Evolutionary conservation across 2,329 filamentous ascomycete genomes (phyloP).

Genomic region (Ophiostoma triangulosporum): DNA sequence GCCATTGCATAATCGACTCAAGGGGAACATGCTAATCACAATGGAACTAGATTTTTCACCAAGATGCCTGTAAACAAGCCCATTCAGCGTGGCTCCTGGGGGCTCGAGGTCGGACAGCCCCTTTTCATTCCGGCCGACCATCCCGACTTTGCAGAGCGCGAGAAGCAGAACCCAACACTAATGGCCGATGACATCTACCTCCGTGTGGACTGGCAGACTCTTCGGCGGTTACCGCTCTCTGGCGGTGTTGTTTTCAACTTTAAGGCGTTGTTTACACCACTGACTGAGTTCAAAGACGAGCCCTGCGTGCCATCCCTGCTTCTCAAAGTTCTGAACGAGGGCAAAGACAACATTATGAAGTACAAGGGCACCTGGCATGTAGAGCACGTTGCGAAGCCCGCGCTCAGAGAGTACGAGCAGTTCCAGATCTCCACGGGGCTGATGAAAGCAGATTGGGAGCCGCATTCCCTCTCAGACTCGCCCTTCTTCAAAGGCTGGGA

Average conservation of each 20-base stretch:
- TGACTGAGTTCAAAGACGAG: slow-evolving; percentile 57
- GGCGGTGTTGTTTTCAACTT: slow-evolving; percentile 75
- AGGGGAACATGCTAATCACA: not conserved
- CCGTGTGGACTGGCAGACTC: slow-evolving; percentile 78
- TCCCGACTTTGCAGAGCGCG: slow-evolving; percentile 31
- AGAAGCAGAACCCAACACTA: slow-evolving; percentile 22
- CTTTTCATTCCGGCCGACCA: slow-evolving; percentile 47
- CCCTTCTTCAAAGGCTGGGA: slow-evolving; percentile 69
- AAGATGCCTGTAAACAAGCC: slow-evolving; percentile 51
- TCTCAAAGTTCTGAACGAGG: slow-evolving; percentile 54
- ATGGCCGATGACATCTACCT: slow-evolving; percentile 45
- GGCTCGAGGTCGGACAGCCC: slow-evolving; percentile 60
- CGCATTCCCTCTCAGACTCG: slow-evolving; percentile 56
- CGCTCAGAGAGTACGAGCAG: slow-evolving; percentile 45
- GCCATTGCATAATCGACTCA: no score
- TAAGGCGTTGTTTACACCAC: slow-evolving; percentile 69
- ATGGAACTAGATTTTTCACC: slow-evolving; percentile 47
- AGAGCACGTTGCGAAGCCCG: slow-evolving; percentile 56
- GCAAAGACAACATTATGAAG: slow-evolving; percentile 23
- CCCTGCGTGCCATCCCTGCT: slow-evolving; percentile 57
- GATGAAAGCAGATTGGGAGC: slow-evolving; percentile 43
- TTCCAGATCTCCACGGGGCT: slow-evolving; percentile 44
- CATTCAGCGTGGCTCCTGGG: slow-evolving; percentile 78
- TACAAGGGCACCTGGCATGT: slow-evolving; percentile 78
- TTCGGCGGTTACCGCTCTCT: slow-evolving; percentile 64